Conservation (phyloP, 208 protist genomes). For the Porcisia hertigi region DNA sequence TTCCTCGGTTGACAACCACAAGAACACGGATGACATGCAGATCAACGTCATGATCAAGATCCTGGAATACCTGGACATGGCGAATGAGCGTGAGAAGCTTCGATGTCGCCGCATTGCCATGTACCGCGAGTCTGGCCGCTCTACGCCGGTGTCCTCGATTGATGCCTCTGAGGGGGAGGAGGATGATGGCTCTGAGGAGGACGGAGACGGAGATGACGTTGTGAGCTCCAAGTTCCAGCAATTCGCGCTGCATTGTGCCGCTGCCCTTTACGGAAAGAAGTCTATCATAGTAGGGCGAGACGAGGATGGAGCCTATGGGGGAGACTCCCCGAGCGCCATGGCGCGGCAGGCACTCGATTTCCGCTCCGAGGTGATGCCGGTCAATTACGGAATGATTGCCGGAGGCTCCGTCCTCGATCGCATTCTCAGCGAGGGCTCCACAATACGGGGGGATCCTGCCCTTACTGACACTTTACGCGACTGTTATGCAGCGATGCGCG, state of each 20-base stretch:
- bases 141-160: slow-evolving; percentile 11
- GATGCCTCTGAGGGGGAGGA: slow-evolving; percentile 23
- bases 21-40: slow-evolving; percentile 24
- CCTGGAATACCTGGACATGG: slow-evolving; percentile 79
- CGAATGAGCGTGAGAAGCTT: slow-evolving; percentile 79
- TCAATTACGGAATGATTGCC: not conserved
- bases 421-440: slow-evolving; percentile 27
- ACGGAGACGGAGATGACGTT: not conserved
- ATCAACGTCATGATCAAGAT: slow-evolving; percentile 37
- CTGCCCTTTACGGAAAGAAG: not conserved
- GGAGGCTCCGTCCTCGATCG: slow-evolving; percentile 30
- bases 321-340: slow-evolving; percentile 13
- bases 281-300: slow-evolving; percentile 1
- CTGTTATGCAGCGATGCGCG: not conserved
- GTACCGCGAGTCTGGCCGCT: slow-evolving; percentile 20
- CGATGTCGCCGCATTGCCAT: slow-evolving; percentile 43
- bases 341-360: slow-evolving; percentile 16
- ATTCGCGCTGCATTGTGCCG: slow-evolving; percentile 5
- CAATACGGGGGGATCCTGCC: not conserved
- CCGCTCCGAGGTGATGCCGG: slow-evolving; percentile 10
- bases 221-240: not conserved
- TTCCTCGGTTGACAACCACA: not conserved
- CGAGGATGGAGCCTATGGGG: not conserved
- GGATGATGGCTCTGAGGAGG: slow-evolving; percentile 10
- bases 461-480: not conserved